Evolutionary conservation across 768 basidiomycete species (phyloP), one percentile per base, ranked within the genome.

Genomic region (Rhizopogon rudus): DNA sequence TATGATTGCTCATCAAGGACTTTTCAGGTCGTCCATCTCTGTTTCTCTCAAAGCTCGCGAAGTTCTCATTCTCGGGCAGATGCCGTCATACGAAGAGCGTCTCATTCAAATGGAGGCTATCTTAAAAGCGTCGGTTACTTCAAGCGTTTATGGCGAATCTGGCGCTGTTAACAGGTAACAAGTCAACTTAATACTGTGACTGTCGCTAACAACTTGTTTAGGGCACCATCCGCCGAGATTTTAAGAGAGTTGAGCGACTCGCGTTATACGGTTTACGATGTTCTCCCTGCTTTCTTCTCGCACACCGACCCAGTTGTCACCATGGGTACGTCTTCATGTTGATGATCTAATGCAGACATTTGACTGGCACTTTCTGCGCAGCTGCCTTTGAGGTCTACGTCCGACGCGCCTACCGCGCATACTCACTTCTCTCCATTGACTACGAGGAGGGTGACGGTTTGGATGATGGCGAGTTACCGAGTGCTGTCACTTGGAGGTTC

Each of bases 41-140:
- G 95, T 98, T 37, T 82, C 95, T 3, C 73, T 99, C 60, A 98
- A 96, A 72, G 97, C 97, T 41, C 90, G 97, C 44, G 97, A 99
- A 75, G 97, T 97, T 6, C 81, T 98, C 45, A 98, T 99, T 65
- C 80, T 93, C 33, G 92, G 91, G 45, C 93, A 96, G 69, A 89
- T 99, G 83, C 97, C 97, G 5, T 96, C 94, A 13, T 96, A 92
- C 67, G 94, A 98, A 65, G 97, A 98, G 70, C 88, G 97, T 55
- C 77, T 87, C 41, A 76, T 83, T 28, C 97, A 99, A 71, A 96
- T 99, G 91, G 95, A 97, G 75, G 78, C 86, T 28, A 88, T 99
- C 52, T 80, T 99, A 46, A 93, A 89, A 72, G 81, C 87, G 28
- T 90, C 97, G 0, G 90, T 97, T 51, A 84, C 86, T 16, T 87